phyloP scores from a whole-genome alignment of 148 eudicot species.

The Heliosperma pusillum region DNA sequence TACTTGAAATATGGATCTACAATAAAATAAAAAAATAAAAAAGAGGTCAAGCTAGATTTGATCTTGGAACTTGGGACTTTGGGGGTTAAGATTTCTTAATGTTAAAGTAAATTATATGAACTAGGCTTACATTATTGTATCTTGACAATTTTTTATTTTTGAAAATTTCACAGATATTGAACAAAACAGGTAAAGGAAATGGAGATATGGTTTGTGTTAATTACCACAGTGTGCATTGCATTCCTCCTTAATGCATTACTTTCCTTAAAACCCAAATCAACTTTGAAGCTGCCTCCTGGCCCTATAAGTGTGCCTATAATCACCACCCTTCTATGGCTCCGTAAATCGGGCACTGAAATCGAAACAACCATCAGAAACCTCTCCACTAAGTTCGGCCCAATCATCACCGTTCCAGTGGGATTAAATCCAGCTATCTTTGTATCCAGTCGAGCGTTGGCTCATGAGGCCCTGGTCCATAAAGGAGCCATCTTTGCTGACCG shows the following conservation, averaged over 20 bases:
- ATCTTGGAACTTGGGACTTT: neutral
- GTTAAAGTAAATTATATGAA: neutral
- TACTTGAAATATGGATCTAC: neutral
- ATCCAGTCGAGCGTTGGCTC: conserved; percentile 42
- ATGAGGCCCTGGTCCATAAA: conserved; percentile 50
- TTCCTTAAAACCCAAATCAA: neutral
- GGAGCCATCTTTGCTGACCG: conserved; percentile 70
- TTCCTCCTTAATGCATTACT: conserved; percentile 22
- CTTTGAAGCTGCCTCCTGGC: conserved; percentile 48
- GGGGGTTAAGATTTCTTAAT: neutral
- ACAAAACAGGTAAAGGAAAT: neutral
- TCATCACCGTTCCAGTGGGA: conserved; percentile 38
- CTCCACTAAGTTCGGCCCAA: conserved; percentile 40
- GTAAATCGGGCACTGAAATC: conserved; percentile 35
- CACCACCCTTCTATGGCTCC: conserved; percentile 35
- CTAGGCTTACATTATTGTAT: neutral
- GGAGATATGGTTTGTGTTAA: conserved; percentile 25
- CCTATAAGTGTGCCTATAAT: conserved; percentile 38
- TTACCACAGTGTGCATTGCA: conserved; percentile 33
- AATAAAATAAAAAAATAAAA: too few species aligned
- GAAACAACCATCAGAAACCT: conserved; percentile 39
- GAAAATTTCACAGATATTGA: neutral
- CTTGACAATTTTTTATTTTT: too few species aligned
- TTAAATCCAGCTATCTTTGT: conserved; percentile 38
- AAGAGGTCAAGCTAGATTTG: neutral